Conservation (phyloP, 2,329 filamentous ascomycete genomes). For the Colletotrichum filicis region DNA sequence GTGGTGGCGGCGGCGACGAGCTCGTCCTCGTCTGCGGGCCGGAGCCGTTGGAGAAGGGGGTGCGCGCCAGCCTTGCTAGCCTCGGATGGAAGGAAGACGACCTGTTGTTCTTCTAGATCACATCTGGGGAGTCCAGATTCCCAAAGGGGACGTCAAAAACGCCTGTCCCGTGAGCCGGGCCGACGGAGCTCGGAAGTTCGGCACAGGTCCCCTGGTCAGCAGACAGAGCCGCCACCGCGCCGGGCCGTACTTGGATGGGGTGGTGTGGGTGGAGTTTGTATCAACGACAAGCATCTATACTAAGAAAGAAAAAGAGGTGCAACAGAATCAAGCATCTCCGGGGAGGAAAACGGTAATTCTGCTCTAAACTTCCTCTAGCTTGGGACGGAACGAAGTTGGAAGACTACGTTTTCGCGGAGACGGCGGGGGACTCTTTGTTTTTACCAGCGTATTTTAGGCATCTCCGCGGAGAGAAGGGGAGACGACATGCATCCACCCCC, state of each 20-base stretch:
- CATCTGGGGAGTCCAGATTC: neutral
- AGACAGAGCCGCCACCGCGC: constrained; percentile 9
- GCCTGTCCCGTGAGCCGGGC: neutral
- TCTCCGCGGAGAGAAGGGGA: constrained; percentile 13
- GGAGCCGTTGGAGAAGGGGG: constrained; percentile 76
- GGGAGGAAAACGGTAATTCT: neutral
- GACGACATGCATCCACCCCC: too few species aligned
- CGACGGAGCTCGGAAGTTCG: constrained; percentile 18
- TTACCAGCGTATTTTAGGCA: neutral
- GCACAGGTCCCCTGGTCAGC: neutral
- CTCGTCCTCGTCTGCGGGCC: constrained; percentile 87
- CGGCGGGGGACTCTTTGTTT: neutral
- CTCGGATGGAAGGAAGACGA: constrained; percentile 80
- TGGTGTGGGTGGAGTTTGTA: neutral
- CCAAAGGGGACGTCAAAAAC: neutral
- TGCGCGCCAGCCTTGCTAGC: constrained; percentile 60
- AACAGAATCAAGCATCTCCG: constrained; percentile 22
- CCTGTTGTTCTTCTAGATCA: constrained; percentile 76
- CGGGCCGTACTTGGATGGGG: constrained; percentile 14
- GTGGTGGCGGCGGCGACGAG: constrained; percentile 53
- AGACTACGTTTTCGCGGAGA: neutral
- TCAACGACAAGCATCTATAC: neutral
- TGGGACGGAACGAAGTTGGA: too few species aligned
- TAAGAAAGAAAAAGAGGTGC: neutral
- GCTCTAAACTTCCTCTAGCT: too few species aligned